A percentile compares a stretch with the other conserved stretches of the same genome.
Evolutionary conservation across 768 basidiomycete genomes (phyloP).

Genomic region (Ephemerocybe angulata): DNA sequence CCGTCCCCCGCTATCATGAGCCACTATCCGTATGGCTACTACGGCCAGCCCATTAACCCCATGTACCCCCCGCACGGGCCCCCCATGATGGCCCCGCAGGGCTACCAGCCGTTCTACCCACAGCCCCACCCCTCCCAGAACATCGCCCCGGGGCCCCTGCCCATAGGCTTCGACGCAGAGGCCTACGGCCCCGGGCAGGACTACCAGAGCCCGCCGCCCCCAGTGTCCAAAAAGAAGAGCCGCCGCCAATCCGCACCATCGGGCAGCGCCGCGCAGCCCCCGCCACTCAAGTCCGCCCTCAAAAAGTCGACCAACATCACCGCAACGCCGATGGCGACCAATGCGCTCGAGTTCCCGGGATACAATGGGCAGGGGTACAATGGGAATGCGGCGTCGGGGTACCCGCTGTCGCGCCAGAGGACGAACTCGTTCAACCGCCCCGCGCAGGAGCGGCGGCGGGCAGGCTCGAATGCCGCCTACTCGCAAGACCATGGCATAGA

Average conservation of each 20-base stretch:
- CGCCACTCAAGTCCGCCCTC: slow-evolving; percentile 12
- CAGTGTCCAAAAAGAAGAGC: slow-evolving; percentile 8
- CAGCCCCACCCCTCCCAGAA: slow-evolving; percentile 23
- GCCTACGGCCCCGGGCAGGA: slow-evolving; percentile 24
- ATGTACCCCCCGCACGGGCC: slow-evolving; percentile 36
- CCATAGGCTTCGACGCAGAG: slow-evolving; percentile 27
- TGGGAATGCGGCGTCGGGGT: slow-evolving; percentile 4
- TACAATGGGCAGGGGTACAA: neutral
- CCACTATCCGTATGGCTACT: slow-evolving; percentile 34
- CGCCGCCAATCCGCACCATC: slow-evolving; percentile 4
- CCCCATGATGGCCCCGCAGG: slow-evolving; percentile 22
- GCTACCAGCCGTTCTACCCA: slow-evolving; percentile 34
- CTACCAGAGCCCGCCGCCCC: neutral
- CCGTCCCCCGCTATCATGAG: slow-evolving; percentile 23
- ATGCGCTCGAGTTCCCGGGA: slow-evolving; percentile 9
- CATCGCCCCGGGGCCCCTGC: slow-evolving; percentile 13
- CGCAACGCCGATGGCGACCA: slow-evolving; percentile 7
- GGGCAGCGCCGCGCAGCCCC: neutral
- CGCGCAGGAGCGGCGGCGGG: slow-evolving; percentile 11
- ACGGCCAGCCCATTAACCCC: slow-evolving; percentile 45
- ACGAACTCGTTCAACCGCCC: slow-evolving; percentile 11
- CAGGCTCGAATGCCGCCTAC: slow-evolving; percentile 11
- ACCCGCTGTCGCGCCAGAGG: slow-evolving; percentile 4
- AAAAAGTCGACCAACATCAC: slow-evolving; percentile 8
- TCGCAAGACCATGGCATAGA: slow-evolving; percentile 8